These are phyloP conservation scores for Aspergillus transmontanensis DNA, from an alignment of 2,329 filamentous ascomycete genomes.

Conservation along the genomic window DNA sequence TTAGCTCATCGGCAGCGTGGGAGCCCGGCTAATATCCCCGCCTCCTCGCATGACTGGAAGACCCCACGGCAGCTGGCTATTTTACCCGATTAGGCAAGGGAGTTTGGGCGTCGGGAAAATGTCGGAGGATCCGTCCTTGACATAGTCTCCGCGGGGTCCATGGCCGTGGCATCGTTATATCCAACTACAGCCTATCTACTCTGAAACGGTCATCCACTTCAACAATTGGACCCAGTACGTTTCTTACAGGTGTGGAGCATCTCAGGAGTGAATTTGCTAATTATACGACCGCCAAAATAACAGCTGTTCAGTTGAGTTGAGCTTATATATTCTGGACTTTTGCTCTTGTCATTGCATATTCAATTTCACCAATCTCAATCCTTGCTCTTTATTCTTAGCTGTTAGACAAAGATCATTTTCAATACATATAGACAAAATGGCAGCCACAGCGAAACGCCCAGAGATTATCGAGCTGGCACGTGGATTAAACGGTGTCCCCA, in stretches of 20 bases:
- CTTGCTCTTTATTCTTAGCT: background rate
- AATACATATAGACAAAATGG: slow-evolving; percentile 2
- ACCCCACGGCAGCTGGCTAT: background rate
- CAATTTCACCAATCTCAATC: background rate
- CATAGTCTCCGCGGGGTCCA: background rate
- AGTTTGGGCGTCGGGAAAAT: background rate
- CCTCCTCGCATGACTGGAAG: too few species aligned
- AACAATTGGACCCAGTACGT: background rate
- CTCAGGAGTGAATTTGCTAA: background rate
- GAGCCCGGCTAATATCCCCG: background rate
- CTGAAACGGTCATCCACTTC: background rate
- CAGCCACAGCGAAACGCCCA: slow-evolving; percentile 28
- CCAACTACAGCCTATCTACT: background rate
- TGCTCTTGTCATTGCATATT: background rate
- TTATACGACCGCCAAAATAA: background rate
- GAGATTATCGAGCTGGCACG: slow-evolving; percentile 36
- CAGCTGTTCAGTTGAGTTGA: background rate
- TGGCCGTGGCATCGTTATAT: too few species aligned
- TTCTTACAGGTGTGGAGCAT: background rate
- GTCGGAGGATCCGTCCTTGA: background rate
- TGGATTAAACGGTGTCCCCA: slow-evolving; percentile 26
- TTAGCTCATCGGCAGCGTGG: background rate
- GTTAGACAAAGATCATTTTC: background rate
- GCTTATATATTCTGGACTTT: background rate
- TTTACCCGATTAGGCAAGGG: background rate